Conservation (phyloP, 495 filamentous ascomycete genomes). For the Oleoguttula mirabilis region DNA sequence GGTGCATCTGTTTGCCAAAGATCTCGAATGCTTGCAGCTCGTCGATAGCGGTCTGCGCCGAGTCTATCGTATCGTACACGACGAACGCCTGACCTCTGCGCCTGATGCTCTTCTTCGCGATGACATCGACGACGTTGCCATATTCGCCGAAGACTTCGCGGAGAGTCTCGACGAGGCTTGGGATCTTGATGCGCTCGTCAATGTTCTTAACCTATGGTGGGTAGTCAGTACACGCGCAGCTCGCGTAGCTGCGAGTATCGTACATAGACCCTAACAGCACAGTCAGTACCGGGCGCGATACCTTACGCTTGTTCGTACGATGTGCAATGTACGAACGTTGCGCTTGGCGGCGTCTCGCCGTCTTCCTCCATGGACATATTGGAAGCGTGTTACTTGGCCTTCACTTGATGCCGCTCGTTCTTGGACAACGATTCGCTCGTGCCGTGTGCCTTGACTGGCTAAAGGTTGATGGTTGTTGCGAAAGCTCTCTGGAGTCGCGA, state of each 20-base stretch:
- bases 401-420: no score
- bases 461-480: no score
- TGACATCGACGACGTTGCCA: slow-evolving; percentile 78
- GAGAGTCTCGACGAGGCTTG: slow-evolving; percentile 62
- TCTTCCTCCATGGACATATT: no score
- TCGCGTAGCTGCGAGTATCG: no score
- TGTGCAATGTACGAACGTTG: slow-evolving; percentile 25
- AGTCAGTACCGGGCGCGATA: slow-evolving; percentile 5
- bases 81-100: slow-evolving; percentile 95
- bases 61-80: slow-evolving; percentile 70
- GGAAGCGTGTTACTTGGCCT: no score
- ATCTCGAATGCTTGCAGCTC: slow-evolving; percentile 90
- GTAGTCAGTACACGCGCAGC: not conserved
- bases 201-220: slow-evolving; percentile 68
- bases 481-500: no score
- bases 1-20: slow-evolving; percentile 82
- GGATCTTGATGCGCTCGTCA: slow-evolving; percentile 81
- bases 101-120: slow-evolving; percentile 83
- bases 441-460: no score
- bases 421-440: no score
- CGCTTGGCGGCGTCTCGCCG: slow-evolving; percentile 18
- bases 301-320: slow-evolving; percentile 21
- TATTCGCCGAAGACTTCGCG: slow-evolving; percentile 77
- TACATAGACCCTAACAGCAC: slow-evolving; percentile 17
- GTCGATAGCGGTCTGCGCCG: slow-evolving; percentile 68